phyloP scores from a whole-genome alignment of 2,329 filamentous ascomycete genomes.

The Aurifilum marmelostoma region DNA sequence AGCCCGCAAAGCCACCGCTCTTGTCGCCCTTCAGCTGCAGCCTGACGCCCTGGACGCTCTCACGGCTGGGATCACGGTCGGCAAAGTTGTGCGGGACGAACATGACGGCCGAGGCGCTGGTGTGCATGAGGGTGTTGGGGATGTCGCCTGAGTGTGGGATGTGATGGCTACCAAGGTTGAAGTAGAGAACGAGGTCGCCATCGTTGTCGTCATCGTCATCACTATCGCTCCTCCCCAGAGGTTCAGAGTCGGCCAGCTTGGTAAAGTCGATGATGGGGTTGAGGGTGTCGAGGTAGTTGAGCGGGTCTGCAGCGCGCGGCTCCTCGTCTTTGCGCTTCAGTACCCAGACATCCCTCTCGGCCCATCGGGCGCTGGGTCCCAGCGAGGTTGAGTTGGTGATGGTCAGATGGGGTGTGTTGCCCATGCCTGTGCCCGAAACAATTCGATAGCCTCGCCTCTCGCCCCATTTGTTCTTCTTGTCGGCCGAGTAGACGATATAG shows the following conservation, averaged over 20 bases:
- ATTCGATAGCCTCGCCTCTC: constrained; percentile 48
- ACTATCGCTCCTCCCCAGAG: constrained; percentile 23
- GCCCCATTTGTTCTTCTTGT: constrained; percentile 45
- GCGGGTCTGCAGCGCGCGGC: constrained; percentile 41
- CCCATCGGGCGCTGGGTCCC: constrained; percentile 34
- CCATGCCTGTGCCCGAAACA: constrained; percentile 37
- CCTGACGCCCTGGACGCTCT: constrained; percentile 34
- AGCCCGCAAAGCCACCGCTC: constrained; percentile 29
- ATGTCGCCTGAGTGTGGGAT: constrained; percentile 47
- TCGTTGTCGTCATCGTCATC: constrained; percentile 37
- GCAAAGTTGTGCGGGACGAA: constrained; percentile 46
- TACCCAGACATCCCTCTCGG: constrained; percentile 42
- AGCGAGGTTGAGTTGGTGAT: constrained; percentile 40
- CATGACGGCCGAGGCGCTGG: constrained; percentile 43
- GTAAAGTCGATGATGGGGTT: constrained; percentile 47
- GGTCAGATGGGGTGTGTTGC: constrained; percentile 32
- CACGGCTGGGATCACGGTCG: constrained; percentile 41
- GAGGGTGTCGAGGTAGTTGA: constrained; percentile 41
- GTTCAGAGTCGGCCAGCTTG: constrained; percentile 42
- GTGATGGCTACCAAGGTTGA: constrained; percentile 51
- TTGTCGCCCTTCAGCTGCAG: constrained; percentile 29
- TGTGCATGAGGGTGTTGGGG: constrained; percentile 48
- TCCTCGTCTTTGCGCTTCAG: constrained; percentile 50
- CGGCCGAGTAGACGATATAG: constrained; percentile 40
- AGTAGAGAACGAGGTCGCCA: constrained; percentile 41